A percentile compares a stretch with the other conserved stretches of the same genome.
Evolutionary conservation across 805 yeast genomes (phyloP).

Genomic region (Yarrowia yakushimensis): DNA sequence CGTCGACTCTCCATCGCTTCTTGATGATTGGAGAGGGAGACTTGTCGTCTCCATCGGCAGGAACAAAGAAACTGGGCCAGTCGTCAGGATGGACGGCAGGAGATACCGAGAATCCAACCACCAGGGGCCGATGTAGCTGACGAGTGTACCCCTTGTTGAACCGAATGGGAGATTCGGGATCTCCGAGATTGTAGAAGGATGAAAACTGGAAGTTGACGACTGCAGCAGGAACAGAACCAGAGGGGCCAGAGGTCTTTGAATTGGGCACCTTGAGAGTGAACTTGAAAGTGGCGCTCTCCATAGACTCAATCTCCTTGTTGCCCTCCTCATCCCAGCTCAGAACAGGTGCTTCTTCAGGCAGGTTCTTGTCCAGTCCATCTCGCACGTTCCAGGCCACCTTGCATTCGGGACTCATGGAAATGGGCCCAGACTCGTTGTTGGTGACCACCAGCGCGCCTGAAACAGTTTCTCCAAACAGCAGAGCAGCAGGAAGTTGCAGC

Average conservation of each 20-base stretch:
- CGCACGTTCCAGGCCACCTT: constrained; percentile 23
- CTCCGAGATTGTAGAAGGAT: constrained; percentile 27
- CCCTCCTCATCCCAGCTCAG: constrained; percentile 1
- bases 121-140: constrained; percentile 39
- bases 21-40: constrained; percentile 34
- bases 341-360: background rate
- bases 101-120: constrained; percentile 38
- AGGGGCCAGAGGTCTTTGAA: background rate
- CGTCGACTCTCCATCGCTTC: constrained; percentile 22
- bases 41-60: constrained; percentile 27
- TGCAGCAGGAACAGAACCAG: constrained; percentile 2
- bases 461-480: constrained; percentile 34
- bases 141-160: constrained; percentile 29
- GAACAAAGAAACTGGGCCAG: constrained; percentile 42
- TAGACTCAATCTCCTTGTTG: background rate
- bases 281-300: background rate
- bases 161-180: constrained; percentile 30
- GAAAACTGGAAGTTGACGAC: constrained; percentile 28
- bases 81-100: constrained; percentile 36
- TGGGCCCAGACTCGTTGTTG: constrained; percentile 34
- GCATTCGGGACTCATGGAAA: constrained; percentile 28
- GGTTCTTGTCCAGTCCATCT: background rate
- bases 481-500: constrained; percentile 29
- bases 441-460: constrained; percentile 27
- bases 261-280: background rate